These are phyloP conservation scores for Carex kokanica DNA, from an alignment of 176 grass and related monocot species.

Conservation along the genomic window DNA sequence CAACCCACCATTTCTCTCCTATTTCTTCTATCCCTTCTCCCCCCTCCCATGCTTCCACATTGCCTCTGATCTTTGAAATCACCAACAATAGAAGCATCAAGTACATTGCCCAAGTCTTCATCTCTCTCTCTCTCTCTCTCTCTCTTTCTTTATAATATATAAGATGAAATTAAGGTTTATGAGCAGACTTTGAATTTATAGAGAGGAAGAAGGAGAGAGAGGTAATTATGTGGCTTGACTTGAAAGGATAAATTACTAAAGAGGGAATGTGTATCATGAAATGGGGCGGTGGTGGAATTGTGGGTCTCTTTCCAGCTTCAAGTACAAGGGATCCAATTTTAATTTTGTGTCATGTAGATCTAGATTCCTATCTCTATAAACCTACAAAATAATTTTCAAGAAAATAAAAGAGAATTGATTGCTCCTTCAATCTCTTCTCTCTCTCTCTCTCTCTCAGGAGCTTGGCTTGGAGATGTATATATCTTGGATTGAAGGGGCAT, in stretches of 20 bases:
- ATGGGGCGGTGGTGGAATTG: background rate
- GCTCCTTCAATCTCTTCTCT: no score
- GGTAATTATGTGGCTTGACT: constrained; percentile 34
- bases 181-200: constrained; percentile 4
- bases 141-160: background rate
- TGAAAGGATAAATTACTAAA: constrained; percentile 41
- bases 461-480: background rate
- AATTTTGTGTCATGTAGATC: constrained; percentile 19
- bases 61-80: constrained; percentile 14
- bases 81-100: constrained; percentile 18
- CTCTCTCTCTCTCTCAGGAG: background rate
- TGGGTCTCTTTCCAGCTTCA: constrained; percentile 39
- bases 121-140: background rate
- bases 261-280: constrained; percentile 29
- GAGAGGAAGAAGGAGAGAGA: background rate
- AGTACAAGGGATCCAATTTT: constrained; percentile 61
- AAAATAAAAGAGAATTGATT: background rate
- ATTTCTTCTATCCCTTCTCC: background rate
- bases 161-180: background rate
- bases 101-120: constrained; percentile 5
- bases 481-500: background rate
- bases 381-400: background rate
- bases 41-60: constrained; percentile 15
- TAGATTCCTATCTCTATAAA: constrained; percentile 1
- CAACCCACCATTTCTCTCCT: constrained; percentile 28